phyloP scores from a whole-genome alignment of 192 early-diverging fungal species.

The Obelidium mucronatum region DNA sequence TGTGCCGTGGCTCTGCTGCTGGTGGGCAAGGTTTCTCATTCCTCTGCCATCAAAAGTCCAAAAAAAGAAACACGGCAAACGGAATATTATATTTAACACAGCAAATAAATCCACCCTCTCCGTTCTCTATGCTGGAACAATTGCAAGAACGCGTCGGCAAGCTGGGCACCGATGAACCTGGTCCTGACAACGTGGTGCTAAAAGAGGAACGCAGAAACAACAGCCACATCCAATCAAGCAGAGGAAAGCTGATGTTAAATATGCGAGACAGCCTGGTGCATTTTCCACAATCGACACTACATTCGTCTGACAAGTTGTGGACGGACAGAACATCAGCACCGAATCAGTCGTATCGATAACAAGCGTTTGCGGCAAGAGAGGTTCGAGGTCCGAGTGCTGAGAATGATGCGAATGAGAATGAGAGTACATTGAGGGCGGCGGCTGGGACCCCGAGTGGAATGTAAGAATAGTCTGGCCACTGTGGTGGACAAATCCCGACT shows the following conservation, averaged over 20 bases:
- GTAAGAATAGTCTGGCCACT: background rate
- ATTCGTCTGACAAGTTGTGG: background rate
- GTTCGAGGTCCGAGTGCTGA: background rate
- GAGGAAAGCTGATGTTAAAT: background rate
- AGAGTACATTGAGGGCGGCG: background rate
- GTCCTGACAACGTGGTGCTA: constrained; percentile 9
- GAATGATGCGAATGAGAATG: background rate
- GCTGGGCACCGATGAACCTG: background rate
- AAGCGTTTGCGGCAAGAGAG: background rate
- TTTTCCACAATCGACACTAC: background rate
- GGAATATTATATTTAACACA: too few relatives aligned
- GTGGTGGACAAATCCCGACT: background rate
- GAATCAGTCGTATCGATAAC: background rate
- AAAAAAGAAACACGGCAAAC: too few relatives aligned
- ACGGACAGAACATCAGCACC: constrained; percentile 14
- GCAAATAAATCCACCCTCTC: background rate
- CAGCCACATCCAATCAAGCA: constrained; percentile 7
- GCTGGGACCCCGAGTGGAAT: background rate
- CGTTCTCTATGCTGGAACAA: background rate
- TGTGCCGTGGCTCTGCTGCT: too few relatives aligned
- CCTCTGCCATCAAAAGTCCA: too few relatives aligned
- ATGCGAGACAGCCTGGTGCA: constrained; percentile 6
- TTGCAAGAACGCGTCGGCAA: background rate
- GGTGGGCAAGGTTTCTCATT: too few relatives aligned
- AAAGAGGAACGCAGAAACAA: constrained; percentile 15